These are phyloP conservation scores for Lolium rigidum DNA, from an alignment of 176 grass and related monocot genomes.

Conservation along the genomic window DNA sequence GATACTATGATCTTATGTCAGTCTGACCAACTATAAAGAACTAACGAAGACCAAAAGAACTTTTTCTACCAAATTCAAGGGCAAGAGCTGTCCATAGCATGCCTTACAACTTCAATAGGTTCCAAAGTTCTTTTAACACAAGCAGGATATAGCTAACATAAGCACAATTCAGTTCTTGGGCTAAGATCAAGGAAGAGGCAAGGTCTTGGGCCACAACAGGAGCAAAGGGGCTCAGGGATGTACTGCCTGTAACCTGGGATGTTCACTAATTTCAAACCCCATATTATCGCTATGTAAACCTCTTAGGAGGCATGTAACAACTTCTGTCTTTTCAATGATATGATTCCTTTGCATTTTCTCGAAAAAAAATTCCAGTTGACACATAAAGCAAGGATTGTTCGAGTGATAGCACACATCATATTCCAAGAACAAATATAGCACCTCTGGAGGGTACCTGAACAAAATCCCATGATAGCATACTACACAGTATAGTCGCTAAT, in stretches of 20 bases:
- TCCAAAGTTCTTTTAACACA: background rate
- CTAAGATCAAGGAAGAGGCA: too few relatives aligned
- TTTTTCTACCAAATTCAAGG: constrained; percentile 2
- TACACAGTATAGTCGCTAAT: background rate
- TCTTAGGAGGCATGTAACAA: too few relatives aligned
- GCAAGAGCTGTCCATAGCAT: background rate
- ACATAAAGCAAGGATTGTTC: background rate
- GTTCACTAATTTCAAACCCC: too few relatives aligned
- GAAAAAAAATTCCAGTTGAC: background rate
- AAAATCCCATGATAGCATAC: constrained; percentile 9
- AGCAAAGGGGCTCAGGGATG: too few relatives aligned
- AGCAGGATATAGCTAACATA: constrained; percentile 13
- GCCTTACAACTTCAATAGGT: background rate
- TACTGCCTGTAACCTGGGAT: too few relatives aligned
- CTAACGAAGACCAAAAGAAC: background rate
- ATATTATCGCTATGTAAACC: too few relatives aligned
- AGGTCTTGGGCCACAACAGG: too few relatives aligned
- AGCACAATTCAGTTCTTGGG: background rate
- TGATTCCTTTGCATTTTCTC: too few relatives aligned
- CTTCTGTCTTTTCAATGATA: too few relatives aligned
- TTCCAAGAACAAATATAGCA: constrained; percentile 33
- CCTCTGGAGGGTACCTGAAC: background rate
- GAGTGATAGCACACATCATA: background rate
- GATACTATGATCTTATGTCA: constrained; percentile 18
- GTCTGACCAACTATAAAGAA: background rate